Evolutionary conservation across 352 stramenopile genomes (phyloP), one percentile per base, ranked within the genome.

Genomic region (Blastocystis sp.): DNA sequence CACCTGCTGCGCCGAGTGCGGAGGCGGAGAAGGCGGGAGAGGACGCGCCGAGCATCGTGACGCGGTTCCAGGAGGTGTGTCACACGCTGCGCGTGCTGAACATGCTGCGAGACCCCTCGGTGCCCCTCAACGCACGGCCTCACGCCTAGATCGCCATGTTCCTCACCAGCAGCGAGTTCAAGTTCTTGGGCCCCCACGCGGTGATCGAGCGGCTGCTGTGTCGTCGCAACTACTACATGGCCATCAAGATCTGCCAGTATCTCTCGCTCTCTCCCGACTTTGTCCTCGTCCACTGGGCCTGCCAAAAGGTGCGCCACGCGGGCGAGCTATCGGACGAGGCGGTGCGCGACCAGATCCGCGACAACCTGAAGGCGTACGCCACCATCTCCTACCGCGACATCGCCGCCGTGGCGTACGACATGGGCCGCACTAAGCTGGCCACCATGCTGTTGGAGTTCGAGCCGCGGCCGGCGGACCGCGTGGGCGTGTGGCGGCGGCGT

Each of bases 31-130:
- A 74, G 41, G 48, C 48, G 48, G 48, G 14, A 56, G 48, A 7
- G 48, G 34, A 38, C 23, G 23, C 17, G 64, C 17, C 34, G 64
- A 21, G 34, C 5, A 61, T 77, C 21, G 66, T 61, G 38, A 19
- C 17, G 38, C 38, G 60, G 10, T 84, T 84, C 74, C 52, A 66
- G 61, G 56, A 70, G 52, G 60, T 64, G 5, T 88, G 76, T 21
- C 61, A 81, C 48, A 64, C 76, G 21, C 60, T 89, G 23, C 88
- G 88, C 40, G 88, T 89, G 52, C 60, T 89, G 48, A 89, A 89
- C 43, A 86, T 76, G 10, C 45, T 89, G 19, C 88, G 88, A 19
- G 62, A 89, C 53, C 53, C 61, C 21, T 70, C 62, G 21, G 76
- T 84, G 17, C n/a, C 21, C 28, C 21, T 9, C 40, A 11, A 23